These are phyloP conservation scores for Alternaria brassicae DNA, from an alignment of 2,329 filamentous ascomycete species.

Conservation along the genomic window DNA sequence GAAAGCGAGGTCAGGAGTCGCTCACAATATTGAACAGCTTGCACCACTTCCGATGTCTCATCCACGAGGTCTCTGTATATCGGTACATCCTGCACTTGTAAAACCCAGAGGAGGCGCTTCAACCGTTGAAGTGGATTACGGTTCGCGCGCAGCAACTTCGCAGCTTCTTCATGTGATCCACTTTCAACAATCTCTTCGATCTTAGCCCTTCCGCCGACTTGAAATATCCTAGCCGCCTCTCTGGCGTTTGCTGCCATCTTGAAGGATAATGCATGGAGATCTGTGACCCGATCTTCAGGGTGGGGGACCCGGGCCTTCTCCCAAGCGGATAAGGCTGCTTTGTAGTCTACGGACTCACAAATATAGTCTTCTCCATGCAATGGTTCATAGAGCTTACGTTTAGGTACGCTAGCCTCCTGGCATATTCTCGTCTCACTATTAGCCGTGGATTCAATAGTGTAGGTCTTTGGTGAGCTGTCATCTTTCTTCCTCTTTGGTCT, in stretches of 20 bases:
- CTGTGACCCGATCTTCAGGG: conserved; percentile 6
- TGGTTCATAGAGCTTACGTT: neutral
- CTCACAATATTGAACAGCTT: conserved; percentile 44
- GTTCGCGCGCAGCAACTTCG: conserved; percentile 19
- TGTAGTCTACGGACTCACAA: conserved; percentile 6
- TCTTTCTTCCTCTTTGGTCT: conserved; percentile 27
- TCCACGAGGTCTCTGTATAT: conserved; percentile 28
- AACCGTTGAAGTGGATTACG: conserved; percentile 27
- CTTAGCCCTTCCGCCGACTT: conserved; percentile 15
- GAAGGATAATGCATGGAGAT: neutral
- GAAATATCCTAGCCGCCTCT: conserved; percentile 16
- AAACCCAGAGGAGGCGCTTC: conserved; percentile 21
- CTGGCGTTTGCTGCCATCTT: neutral
- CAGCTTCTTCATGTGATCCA: conserved; percentile 20
- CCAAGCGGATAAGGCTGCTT: neutral
- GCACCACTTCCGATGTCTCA: conserved; percentile 40
- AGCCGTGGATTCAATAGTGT: neutral
- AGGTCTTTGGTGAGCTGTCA: conserved; percentile 13
- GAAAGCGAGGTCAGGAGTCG: neutral
- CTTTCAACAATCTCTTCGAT: conserved; percentile 26
- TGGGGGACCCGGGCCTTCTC: neutral
- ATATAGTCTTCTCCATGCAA: neutral
- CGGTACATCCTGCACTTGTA: conserved; percentile 32
- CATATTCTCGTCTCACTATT: neutral
- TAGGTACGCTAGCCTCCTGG: too few relatives aligned